Percentiles rank a stretch among this genome's conserved stretches.
Conservation (phyloP, 2,329 filamentous ascomycete species). For the Endoconidiophora laricicola region DNA sequence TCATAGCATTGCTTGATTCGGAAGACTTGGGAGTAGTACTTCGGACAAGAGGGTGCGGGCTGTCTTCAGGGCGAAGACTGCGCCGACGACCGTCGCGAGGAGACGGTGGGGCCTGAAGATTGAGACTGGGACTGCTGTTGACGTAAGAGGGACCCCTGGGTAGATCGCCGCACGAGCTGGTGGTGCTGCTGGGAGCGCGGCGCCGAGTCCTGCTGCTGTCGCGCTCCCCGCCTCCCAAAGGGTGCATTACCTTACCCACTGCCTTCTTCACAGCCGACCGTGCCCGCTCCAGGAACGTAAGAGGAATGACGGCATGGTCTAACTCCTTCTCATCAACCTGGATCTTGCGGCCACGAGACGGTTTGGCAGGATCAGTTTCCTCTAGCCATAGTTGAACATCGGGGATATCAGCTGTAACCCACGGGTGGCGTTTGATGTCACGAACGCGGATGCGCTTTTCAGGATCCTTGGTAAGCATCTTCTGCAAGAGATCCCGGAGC, state of each 20-base stretch:
- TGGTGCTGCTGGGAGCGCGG: conserved; percentile 43
- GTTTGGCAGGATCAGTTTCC: conserved; percentile 71
- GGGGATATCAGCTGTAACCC: conserved; percentile 65
- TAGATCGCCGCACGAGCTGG: conserved; percentile 45
- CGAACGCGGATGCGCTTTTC: conserved; percentile 72
- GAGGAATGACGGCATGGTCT: conserved; percentile 73
- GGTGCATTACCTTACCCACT: conserved; percentile 45
- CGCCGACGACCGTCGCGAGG: conserved; percentile 35
- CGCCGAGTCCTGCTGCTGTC: conserved; percentile 36
- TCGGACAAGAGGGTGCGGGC: conserved; percentile 3
- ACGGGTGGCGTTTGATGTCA: conserved; percentile 87
- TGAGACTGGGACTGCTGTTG: conserved; percentile 14
- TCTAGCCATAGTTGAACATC: conserved; percentile 76
- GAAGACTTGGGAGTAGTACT: conserved; percentile 15
- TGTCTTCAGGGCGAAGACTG: conserved; percentile 33
- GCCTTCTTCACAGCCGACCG: conserved; percentile 59
- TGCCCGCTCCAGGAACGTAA: conserved; percentile 73
- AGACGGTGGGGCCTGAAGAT: conserved; percentile 24
- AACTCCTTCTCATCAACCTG: conserved; percentile 85
- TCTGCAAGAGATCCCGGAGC: conserved; percentile 59
- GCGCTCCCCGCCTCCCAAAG: conserved; percentile 33
- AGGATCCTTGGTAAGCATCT: conserved; percentile 78
- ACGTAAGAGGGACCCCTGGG: conserved; percentile 16
- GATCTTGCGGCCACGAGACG: conserved; percentile 67
- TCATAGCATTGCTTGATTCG: conserved; percentile 16